Percentiles rank a stretch among this genome's conserved stretches.
These are phyloP conservation scores for Gaertneriomyces sp. DNA, from an alignment of 192 early-diverging fungal genomes.

Conservation along the genomic window DNA sequence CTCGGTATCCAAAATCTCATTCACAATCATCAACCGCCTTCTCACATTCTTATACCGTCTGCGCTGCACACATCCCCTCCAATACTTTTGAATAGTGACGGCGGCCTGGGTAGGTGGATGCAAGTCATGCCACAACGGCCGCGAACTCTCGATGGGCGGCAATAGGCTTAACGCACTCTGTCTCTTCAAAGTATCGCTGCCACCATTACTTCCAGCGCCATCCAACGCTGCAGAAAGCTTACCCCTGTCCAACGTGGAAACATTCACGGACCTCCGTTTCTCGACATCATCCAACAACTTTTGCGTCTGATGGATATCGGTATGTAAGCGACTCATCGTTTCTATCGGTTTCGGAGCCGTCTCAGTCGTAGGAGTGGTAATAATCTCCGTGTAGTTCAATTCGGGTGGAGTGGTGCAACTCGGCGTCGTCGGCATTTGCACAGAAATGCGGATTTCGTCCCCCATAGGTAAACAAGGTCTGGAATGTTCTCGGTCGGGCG, in stretches of 20 bases:
- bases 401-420: slow-evolving; percentile 23
- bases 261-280: slow-evolving; percentile 5
- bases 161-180: too few relatives aligned
- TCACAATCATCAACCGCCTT: slow-evolving; percentile 25
- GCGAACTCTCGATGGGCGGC: background rate
- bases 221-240: too few relatives aligned
- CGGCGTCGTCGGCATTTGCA: too few relatives aligned
- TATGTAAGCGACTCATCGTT: slow-evolving; percentile 14
- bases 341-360: slow-evolving; percentile 17
- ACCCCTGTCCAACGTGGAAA: too few relatives aligned
- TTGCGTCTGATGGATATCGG: slow-evolving; percentile 15
- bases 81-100: slow-evolving; percentile 15
- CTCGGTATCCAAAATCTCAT: slow-evolving; percentile 27
- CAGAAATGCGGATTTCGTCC: too few relatives aligned
- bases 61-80: slow-evolving; percentile 15
- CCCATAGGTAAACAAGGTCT: too few relatives aligned
- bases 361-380: slow-evolving; percentile 1
- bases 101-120: slow-evolving; percentile 7
- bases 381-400: slow-evolving; percentile 24
- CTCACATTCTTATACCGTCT: slow-evolving; percentile 17
- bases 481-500: slow-evolving; percentile 16
- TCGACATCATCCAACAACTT: slow-evolving; percentile 16
- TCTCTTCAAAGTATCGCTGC: too few relatives aligned
- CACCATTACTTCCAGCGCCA: too few relatives aligned
- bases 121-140: slow-evolving; percentile 7